Conservation (phyloP, 306 rosid genomes). For the Castanospermum australe region DNA sequence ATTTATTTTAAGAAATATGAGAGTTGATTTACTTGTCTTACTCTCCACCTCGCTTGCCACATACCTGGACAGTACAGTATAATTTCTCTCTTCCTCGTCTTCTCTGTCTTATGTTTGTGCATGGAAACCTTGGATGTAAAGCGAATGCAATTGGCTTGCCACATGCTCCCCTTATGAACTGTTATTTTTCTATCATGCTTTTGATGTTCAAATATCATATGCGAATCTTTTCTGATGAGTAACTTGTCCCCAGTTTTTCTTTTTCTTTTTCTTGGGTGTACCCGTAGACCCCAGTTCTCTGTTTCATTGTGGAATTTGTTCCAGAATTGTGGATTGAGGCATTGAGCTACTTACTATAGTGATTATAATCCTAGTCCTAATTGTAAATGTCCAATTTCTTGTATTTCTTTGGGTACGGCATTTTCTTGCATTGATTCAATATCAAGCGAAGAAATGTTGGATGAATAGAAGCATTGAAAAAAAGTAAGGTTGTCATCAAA, state of each 20-base stretch:
- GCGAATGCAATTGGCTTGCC: too few relatives aligned
- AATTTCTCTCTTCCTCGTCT: conserved; percentile 26
- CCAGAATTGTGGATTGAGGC: conserved; percentile 7
- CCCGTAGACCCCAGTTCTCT: background rate
- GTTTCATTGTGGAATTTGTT: conserved; percentile 10
- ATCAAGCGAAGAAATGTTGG: background rate
- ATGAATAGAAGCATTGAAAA: background rate
- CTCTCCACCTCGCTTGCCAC: conserved; percentile 93
- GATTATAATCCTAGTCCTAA: background rate
- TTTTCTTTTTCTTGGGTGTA: too few relatives aligned
- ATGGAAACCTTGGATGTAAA: too few relatives aligned
- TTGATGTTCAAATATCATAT: conserved; percentile 2
- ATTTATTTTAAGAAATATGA: too few relatives aligned
- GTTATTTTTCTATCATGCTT: background rate
- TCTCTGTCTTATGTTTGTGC: background rate
- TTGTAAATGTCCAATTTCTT: background rate
- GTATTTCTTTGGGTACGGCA: background rate
- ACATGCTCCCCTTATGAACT: background rate
- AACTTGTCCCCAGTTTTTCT: background rate
- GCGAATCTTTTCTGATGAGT: too few relatives aligned
- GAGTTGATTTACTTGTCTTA: too few relatives aligned
- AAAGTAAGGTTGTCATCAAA: background rate
- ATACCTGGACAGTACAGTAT: conserved; percentile 90
- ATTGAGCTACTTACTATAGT: too few relatives aligned
- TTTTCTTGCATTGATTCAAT: background rate